These are phyloP conservation scores for Oldenlandia corymbosa DNA, from an alignment of 257 asterid species.

Conservation along the genomic window DNA sequence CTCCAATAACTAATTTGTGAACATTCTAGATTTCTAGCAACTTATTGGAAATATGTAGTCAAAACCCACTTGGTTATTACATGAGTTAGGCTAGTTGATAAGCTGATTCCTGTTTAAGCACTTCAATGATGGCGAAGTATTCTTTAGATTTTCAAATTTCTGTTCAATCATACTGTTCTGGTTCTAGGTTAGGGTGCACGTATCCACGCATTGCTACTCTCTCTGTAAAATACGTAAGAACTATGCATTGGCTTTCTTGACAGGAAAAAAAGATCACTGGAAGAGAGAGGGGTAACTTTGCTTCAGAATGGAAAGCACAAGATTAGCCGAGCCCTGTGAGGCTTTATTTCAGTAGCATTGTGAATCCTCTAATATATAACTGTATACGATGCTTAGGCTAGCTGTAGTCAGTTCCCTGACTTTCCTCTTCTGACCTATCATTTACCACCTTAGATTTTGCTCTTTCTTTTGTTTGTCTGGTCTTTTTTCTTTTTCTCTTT, in stretches of 20 bases:
- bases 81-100: not conserved
- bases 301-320: not conserved
- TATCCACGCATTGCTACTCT: not conserved
- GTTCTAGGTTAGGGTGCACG: not conserved
- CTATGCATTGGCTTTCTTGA: not conserved
- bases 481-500: too few relatives aligned
- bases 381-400: not conserved
- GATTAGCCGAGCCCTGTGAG: not conserved
- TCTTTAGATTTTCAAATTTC: not conserved
- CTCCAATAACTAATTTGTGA: not conserved
- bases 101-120: not conserved
- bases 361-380: not conserved
- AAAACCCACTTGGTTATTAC: not conserved
- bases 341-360: too few relatives aligned
- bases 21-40: not conserved
- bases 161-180: too few relatives aligned
- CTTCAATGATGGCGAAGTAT: not conserved
- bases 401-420: too few relatives aligned
- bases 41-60: not conserved
- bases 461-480: too few relatives aligned
- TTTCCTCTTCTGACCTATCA: too few relatives aligned
- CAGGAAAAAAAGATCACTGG: slow-evolving; percentile 1
- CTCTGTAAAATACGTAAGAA: not conserved
- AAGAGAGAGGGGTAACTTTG: not conserved
- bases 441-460: too few relatives aligned